Conservation (phyloP, 2,329 filamentous ascomycete species). For the Periconia sp. region DNA sequence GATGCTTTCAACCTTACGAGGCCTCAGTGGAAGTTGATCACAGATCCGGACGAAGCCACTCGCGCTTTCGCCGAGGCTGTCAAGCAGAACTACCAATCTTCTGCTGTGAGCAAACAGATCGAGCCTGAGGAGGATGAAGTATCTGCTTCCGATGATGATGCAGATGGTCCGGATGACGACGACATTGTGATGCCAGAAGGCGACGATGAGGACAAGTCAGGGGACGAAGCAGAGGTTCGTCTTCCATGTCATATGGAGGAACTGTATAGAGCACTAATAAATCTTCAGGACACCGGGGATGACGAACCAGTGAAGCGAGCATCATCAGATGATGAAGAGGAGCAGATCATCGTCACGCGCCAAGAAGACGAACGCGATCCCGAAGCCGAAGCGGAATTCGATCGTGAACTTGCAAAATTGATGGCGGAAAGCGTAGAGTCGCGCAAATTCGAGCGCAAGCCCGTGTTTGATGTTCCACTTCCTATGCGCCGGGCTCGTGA, state of each 20-base stretch:
- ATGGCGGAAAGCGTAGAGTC: constrained; percentile 98
- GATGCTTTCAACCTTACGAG: constrained; percentile 85
- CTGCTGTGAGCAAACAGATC: constrained; percentile 69
- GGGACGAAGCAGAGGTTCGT: constrained; percentile 62
- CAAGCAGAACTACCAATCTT: constrained; percentile 83
- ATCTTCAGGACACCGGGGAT: constrained; percentile 50
- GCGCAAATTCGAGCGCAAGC: constrained; percentile 93
- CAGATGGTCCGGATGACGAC: constrained; percentile 56
- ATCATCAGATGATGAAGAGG: constrained; percentile 76
- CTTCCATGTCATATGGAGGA: constrained; percentile 13
- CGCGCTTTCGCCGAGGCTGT: constrained; percentile 87
- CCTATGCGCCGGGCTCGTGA: constrained; percentile 81
- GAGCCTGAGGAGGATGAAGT: constrained; percentile 77
- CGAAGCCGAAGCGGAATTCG: constrained; percentile 95
- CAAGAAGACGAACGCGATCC: constrained; percentile 90
- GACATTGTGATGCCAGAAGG: constrained; percentile 54
- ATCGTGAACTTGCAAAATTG: constrained; percentile 96
- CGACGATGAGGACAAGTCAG: constrained; percentile 58
- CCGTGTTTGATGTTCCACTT: constrained; percentile 94
- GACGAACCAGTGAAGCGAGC: constrained; percentile 54
- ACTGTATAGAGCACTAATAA: constrained; percentile 3
- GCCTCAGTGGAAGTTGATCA: constrained; percentile 89
- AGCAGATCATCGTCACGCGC: constrained; percentile 89
- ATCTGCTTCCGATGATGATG: constrained; percentile 77
- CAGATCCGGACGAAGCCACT: constrained; percentile 80